Conservation (phyloP, 495 filamentous ascomycete genomes). For the Margaritispora aquatica region DNA sequence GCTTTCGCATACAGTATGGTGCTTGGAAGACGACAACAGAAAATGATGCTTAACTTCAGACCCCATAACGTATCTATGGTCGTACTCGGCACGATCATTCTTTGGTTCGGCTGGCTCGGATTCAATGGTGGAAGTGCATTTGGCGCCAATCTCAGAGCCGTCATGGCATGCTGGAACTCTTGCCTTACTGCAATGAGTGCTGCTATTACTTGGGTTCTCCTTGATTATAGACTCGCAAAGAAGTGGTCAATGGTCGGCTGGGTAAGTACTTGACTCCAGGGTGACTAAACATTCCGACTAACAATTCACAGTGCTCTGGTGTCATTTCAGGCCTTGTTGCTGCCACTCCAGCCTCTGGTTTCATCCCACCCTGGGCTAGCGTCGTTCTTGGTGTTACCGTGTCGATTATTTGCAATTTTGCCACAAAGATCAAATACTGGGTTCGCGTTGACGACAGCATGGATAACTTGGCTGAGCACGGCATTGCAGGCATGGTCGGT, state of each 20-base stretch:
- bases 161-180: slow-evolving; percentile 93
- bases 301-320: slow-evolving; percentile 63
- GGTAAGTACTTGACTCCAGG: neutral
- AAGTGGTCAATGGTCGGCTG: slow-evolving; percentile 99
- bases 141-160: slow-evolving; percentile 91
- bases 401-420: slow-evolving; percentile 83
- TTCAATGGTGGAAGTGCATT: slow-evolving; percentile 97
- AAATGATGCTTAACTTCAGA: slow-evolving; percentile 90
- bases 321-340: slow-evolving; percentile 85
- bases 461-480: slow-evolving; percentile 98
- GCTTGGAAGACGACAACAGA: slow-evolving; percentile 91
- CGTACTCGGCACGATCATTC: slow-evolving; percentile 86
- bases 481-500: slow-evolving; percentile 85
- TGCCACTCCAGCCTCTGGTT: slow-evolving; percentile 82
- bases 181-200: slow-evolving; percentile 86
- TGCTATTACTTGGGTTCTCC: slow-evolving; percentile 79
- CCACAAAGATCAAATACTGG: slow-evolving; percentile 95
- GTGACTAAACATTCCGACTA: neutral
- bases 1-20: slow-evolving; percentile 93
- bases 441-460: slow-evolving; percentile 91
- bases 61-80: slow-evolving; percentile 98
- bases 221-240: slow-evolving; percentile 87
- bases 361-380: slow-evolving; percentile 86
- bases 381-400: slow-evolving; percentile 79
- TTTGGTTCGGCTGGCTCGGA: slow-evolving; percentile 98